A percentile compares a stretch with the other conserved stretches of the same genome.
These are phyloP conservation scores for Austroboletus festivus DNA, from an alignment of 768 basidiomycete genomes.

Conservation along the genomic window DNA sequence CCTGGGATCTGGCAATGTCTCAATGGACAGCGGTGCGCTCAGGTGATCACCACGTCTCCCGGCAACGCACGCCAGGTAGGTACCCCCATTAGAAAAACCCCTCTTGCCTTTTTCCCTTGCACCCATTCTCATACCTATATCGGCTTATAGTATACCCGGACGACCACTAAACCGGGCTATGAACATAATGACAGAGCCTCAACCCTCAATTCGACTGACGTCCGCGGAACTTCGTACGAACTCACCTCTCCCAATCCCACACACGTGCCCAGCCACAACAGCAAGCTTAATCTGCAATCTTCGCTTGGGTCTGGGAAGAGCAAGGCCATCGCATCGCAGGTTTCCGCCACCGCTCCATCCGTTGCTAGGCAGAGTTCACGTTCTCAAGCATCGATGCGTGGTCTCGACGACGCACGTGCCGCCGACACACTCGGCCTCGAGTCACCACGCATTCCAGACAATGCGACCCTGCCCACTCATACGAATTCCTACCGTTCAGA, in stretches of 20 bases:
- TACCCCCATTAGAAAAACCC: constrained; percentile 1
- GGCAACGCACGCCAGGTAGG: constrained; percentile 68
- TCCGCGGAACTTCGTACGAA: constrained; percentile 30
- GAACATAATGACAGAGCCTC: constrained; percentile 18
- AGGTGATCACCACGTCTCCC: constrained; percentile 67
- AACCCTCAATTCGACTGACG: constrained; percentile 20
- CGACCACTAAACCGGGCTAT: constrained; percentile 20
- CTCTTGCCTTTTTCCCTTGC: neutral
- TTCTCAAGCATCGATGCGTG: constrained; percentile 17
- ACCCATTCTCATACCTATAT: constrained; percentile 8
- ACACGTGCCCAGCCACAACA: constrained; percentile 10
- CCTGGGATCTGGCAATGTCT: neutral
- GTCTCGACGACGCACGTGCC: constrained; percentile 20
- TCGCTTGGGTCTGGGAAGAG: constrained; percentile 24
- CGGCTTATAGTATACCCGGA: constrained; percentile 23
- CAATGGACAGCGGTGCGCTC: neutral
- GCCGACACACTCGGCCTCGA: constrained; percentile 9
- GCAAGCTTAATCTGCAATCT: constrained; percentile 14
- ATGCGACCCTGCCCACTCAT: constrained; percentile 9
- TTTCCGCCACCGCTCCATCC: constrained; percentile 10
- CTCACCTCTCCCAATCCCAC: constrained; percentile 21
- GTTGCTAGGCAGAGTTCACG: constrained; percentile 13
- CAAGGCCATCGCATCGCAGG: constrained; percentile 9
- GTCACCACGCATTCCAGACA: constrained; percentile 4
- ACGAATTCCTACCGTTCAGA: constrained; percentile 6